phyloP scores from a whole-genome alignment of 2,329 filamentous ascomycete species.

The Talaromyces sp. region DNA sequence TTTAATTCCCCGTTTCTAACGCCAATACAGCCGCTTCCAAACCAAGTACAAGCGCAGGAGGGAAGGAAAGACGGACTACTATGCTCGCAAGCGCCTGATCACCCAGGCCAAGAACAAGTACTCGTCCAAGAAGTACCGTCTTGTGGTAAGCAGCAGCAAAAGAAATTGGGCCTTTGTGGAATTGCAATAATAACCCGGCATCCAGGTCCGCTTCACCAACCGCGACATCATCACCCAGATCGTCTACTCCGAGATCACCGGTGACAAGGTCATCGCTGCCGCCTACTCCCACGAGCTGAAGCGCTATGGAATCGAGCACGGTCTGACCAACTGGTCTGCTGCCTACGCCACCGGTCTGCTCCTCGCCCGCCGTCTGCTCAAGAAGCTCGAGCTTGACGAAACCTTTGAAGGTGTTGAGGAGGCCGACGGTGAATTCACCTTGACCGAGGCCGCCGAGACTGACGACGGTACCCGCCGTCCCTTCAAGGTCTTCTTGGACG shows the following conservation, averaged over 20 bases:
- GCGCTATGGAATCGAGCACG: constrained; percentile 96
- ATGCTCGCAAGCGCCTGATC: constrained; percentile 98
- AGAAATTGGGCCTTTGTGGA: too few relatives aligned
- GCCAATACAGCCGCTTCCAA: constrained; percentile 76
- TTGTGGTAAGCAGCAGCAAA: constrained; percentile 56
- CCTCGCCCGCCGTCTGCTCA: constrained; percentile 90
- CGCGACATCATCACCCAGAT: constrained; percentile 99
- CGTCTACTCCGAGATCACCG: constrained; percentile 89
- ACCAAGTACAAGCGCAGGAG: constrained; percentile 99
- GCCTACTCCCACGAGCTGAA: constrained; percentile 98
- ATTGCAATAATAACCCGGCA: background rate
- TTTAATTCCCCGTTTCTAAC: background rate
- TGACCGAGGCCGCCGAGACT: constrained; percentile 90
- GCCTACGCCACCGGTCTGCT: constrained; percentile 96
- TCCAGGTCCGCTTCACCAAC: constrained; percentile 85
- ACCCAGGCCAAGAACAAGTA: constrained; percentile 99
- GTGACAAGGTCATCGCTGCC: constrained; percentile 91
- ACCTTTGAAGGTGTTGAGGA: constrained; percentile 95
- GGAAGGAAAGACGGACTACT: constrained; percentile 99
- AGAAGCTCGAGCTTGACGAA: constrained; percentile 94
- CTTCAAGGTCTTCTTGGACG: constrained; percentile 99
- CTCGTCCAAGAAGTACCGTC: constrained; percentile 98
- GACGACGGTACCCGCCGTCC: constrained; percentile 85
- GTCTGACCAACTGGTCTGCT: constrained; percentile 99
- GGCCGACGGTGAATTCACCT: constrained; percentile 88